These are phyloP conservation scores for Picochlorum costavermella DNA, from an alignment of 139 green algal genomes.

Conservation along the genomic window DNA sequence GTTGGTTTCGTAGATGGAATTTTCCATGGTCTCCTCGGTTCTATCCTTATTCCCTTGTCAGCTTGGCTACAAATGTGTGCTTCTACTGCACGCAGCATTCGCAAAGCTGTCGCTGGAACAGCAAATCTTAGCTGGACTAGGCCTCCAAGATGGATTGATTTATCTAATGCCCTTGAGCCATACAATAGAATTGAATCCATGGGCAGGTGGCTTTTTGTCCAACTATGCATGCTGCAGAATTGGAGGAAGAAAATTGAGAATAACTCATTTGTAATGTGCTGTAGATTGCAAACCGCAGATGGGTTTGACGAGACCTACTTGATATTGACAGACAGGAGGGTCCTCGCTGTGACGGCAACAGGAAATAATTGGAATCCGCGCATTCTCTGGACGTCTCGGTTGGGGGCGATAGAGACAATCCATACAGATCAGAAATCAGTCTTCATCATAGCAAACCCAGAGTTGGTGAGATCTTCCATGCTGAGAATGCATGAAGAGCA, in stretches of 20 bases:
- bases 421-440: not conserved
- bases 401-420: not conserved
- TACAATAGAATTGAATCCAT: conserved; percentile 37
- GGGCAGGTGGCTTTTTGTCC: conserved; percentile 28
- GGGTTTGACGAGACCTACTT: no score
- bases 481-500: not conserved
- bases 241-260: not conserved
- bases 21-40: conserved; percentile 19
- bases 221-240: conserved; percentile 6
- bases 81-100: conserved; percentile 23
- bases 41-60: conserved; percentile 32
- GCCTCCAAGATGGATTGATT: conserved; percentile 18
- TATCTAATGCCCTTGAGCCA: conserved; percentile 17
- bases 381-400: not conserved
- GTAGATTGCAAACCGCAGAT: no score
- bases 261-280: not conserved
- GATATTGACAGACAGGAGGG: not conserved
- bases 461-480: not conserved
- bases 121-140: conserved; percentile 24
- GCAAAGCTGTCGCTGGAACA: conserved; percentile 24
- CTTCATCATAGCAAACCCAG: not conserved
- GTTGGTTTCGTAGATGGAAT: conserved; percentile 25
- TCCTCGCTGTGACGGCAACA: not conserved
- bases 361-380: not conserved
- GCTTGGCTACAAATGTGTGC: conserved; percentile 32